Evolutionary conservation across 306 rosid species (phyloP).

Genomic region (Nissolia schottii): DNA sequence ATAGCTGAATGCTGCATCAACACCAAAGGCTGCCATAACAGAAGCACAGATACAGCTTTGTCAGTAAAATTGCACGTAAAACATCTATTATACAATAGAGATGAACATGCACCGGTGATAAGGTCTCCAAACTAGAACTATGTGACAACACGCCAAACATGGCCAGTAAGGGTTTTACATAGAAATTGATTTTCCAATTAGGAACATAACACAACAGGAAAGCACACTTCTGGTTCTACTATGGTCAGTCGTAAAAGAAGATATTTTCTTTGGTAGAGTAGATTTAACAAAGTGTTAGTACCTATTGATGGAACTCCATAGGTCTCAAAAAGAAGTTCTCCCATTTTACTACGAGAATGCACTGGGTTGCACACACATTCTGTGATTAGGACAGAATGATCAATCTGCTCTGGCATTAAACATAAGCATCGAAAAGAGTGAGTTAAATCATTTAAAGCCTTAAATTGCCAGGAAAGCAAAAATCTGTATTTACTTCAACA

Average conservation of each 20-base stretch:
- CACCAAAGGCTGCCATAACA: slow-evolving; percentile 76
- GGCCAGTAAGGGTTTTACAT: not conserved
- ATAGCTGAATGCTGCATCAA: slow-evolving; percentile 95
- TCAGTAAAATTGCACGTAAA: not conserved
- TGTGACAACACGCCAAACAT: slow-evolving; percentile 1
- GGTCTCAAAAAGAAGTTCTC: slow-evolving; percentile 93
- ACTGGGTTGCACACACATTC: slow-evolving; percentile 93
- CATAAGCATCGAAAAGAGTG: slow-evolving; percentile 22
- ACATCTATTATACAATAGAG: slow-evolving; percentile 10
- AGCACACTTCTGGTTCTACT: not conserved
- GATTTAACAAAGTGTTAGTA: slow-evolving; percentile 26
- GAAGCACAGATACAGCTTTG: slow-evolving; percentile 17
- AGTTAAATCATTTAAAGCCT: slow-evolving; percentile 23
- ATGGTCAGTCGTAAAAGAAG: not conserved
- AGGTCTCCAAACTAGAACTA: slow-evolving; percentile 19
- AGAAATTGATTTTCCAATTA: not conserved
- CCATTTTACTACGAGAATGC: slow-evolving; percentile 97
- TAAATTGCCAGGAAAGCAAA: not conserved
- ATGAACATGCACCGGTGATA: not conserved
- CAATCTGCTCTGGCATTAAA: slow-evolving; percentile 89
- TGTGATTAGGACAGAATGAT: slow-evolving; percentile 92
- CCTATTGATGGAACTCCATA: slow-evolving; percentile 95
- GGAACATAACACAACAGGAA: slow-evolving; percentile 6
- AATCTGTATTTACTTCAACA: not conserved
- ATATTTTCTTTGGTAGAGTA: slow-evolving; percentile 1